These are phyloP conservation scores for Coriolopsis trogii DNA, from an alignment of 1,284 basidiomycete species.

Conservation along the genomic window DNA sequence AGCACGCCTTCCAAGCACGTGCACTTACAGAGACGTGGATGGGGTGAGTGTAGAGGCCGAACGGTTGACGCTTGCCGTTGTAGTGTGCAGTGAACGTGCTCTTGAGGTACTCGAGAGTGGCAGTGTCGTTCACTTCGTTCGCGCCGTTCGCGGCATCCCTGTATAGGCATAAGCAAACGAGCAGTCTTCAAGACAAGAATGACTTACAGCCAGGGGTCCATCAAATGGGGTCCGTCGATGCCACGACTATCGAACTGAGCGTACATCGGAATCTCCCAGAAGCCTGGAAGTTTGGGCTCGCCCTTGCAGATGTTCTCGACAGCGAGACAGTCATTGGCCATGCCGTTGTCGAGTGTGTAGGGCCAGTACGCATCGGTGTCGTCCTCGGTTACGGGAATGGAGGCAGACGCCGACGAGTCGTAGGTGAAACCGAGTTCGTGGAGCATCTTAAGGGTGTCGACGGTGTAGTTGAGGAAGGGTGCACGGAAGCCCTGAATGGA, in stretches of 20 bases:
- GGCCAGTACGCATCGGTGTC: conserved; percentile 80
- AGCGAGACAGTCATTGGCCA: conserved; percentile 77
- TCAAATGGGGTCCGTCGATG: conserved; percentile 61
- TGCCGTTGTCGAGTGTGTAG: conserved; percentile 72
- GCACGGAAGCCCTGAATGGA: conserved; percentile 78
- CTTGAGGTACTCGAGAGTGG: conserved; percentile 76
- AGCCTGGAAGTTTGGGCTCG: conserved; percentile 72
- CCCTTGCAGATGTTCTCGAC: conserved; percentile 68
- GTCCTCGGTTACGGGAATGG: conserved; percentile 69
- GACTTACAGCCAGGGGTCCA: conserved; percentile 84
- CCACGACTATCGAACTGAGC: conserved; percentile 71
- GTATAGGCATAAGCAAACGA: conserved; percentile 19
- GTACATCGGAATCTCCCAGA: conserved; percentile 87
- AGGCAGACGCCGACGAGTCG: conserved; percentile 68
- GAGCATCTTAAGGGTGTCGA: conserved; percentile 63
- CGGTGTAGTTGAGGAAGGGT: conserved; percentile 74
- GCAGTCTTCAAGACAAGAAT: not conserved
- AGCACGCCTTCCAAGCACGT: not conserved
- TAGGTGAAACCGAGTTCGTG: conserved; percentile 68
- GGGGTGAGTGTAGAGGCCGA: conserved; percentile 83
- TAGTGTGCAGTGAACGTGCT: conserved; percentile 77
- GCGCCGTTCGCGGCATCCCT: conserved; percentile 62
- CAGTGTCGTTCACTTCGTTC: conserved; percentile 52
- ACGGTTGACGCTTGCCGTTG: conserved; percentile 73
- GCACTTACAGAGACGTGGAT: conserved; percentile 69